A percentile compares a stretch with the other conserved stretches of the same genome.
Conservation (phyloP, 495 filamentous ascomycete genomes). For the Penicillium canariense region DNA sequence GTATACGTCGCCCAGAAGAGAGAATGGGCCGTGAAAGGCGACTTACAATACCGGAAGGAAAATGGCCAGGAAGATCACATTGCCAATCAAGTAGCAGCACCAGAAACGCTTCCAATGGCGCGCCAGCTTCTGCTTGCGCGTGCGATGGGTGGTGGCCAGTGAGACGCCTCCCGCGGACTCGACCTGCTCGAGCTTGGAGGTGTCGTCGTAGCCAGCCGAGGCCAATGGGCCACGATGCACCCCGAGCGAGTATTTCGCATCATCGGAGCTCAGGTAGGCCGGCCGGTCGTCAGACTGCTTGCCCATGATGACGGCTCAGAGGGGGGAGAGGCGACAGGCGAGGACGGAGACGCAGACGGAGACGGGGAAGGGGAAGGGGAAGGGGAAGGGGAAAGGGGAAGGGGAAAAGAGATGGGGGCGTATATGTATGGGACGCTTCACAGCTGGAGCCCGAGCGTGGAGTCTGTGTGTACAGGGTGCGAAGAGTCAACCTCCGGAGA, state of each 20-base stretch:
- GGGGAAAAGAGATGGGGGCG: background rate
- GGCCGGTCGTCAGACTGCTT: conserved; percentile 26
- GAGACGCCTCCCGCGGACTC: conserved; percentile 31
- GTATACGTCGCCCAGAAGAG: background rate
- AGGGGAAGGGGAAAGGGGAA: background rate
- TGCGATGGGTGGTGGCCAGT: conserved; percentile 27
- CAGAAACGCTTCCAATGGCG: conserved; percentile 45
- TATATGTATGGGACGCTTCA: background rate
- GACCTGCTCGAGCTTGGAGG: conserved; percentile 27
- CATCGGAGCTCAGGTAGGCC: conserved; percentile 27
- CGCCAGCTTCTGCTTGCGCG: conserved; percentile 25
- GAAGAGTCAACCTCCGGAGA: too few relatives aligned
- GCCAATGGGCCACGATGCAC: conserved; percentile 35
- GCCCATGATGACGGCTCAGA: conserved; percentile 20
- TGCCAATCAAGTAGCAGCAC: conserved; percentile 32
- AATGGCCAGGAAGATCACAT: conserved; percentile 32
- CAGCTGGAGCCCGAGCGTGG: background rate
- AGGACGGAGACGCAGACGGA: conserved; percentile 1
- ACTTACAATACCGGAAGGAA: conserved; percentile 42
- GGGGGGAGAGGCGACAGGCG: background rate
- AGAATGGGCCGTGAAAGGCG: background rate
- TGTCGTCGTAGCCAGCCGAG: conserved; percentile 14
- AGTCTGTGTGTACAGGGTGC: too few relatives aligned
- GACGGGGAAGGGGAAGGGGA: background rate
- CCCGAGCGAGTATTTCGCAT: conserved; percentile 37